Percentiles rank a stretch among this genome's conserved stretches.
Evolutionary conservation across 352 stramenopile species (phyloP).

Genomic region (Phytophthora brassicae): DNA sequence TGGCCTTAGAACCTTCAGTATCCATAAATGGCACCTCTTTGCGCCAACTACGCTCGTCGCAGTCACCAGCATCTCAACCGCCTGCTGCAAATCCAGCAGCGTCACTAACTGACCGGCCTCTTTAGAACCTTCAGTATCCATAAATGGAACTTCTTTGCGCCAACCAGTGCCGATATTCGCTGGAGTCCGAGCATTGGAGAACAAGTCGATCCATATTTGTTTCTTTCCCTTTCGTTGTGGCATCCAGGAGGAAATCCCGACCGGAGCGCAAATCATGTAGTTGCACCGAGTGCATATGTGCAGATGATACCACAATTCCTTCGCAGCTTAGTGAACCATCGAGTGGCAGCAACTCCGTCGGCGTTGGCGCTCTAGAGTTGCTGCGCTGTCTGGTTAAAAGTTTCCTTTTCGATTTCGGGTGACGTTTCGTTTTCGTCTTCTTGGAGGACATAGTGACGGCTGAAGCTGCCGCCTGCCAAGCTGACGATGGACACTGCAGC

Average conservation of each 20-base stretch:
- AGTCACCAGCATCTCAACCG: slow-evolving; percentile 33
- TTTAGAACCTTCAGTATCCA: background rate
- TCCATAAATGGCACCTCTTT: slow-evolving; percentile 2
- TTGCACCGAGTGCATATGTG: slow-evolving; percentile 58
- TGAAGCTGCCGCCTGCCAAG: slow-evolving; percentile 24
- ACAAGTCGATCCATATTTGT: slow-evolving; percentile 61
- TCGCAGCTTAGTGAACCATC: slow-evolving; percentile 51
- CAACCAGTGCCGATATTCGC: slow-evolving; percentile 24
- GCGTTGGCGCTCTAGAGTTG: slow-evolving; percentile 12
- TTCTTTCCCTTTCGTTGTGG: slow-evolving; percentile 41
- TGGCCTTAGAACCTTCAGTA: background rate
- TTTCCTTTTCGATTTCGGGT: slow-evolving; percentile 22
- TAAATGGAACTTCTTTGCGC: slow-evolving; percentile 4
- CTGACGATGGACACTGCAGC: slow-evolving; percentile 26
- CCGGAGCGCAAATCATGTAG: slow-evolving; percentile 45
- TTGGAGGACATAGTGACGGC: slow-evolving; percentile 7
- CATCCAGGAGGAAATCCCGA: slow-evolving; percentile 51
- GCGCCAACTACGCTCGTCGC: slow-evolving; percentile 24
- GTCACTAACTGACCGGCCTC: background rate
- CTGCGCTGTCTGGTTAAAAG: slow-evolving; percentile 12
- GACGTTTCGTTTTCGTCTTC: slow-evolving; percentile 21
- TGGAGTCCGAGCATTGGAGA: slow-evolving; percentile 31
- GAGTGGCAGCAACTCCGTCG: slow-evolving; percentile 33
- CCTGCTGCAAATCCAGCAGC: slow-evolving; percentile 24
- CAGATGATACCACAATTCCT: slow-evolving; percentile 59